Percentiles rank a stretch among this genome's conserved stretches.
Evolutionary conservation across 1,139 yeast genomes (phyloP).

Genomic region (Candida labiduridarum): DNA sequence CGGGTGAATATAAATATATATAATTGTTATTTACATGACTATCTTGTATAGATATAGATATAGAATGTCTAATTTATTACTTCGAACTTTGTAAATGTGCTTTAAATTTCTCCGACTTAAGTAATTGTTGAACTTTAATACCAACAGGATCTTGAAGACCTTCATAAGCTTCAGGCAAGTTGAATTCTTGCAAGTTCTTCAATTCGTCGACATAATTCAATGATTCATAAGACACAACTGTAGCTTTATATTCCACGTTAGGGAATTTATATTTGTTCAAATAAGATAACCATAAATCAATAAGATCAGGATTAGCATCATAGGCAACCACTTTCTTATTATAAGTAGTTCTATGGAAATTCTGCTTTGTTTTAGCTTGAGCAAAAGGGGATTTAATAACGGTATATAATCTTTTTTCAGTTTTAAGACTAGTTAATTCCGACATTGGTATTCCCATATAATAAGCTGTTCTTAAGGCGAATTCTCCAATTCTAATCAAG

Average conservation of each 20-base stretch:
- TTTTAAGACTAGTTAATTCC: constrained; percentile 57
- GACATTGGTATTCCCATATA: constrained; percentile 84
- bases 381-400: constrained; percentile 93
- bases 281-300: constrained; percentile 82
- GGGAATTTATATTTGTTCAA: constrained; percentile 75
- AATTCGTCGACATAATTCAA: constrained; percentile 43
- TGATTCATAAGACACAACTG: constrained; percentile 62
- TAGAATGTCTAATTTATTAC: not conserved
- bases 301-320: constrained; percentile 84
- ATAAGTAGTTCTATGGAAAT: constrained; percentile 86
- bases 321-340: constrained; percentile 72
- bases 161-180: constrained; percentile 39
- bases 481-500: constrained; percentile 77
- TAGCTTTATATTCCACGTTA: constrained; percentile 84
- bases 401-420: constrained; percentile 81
- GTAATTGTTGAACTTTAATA: constrained; percentile 69
- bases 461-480: constrained; percentile 86
- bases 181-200: constrained; percentile 29
- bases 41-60: not conserved
- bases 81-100: constrained; percentile 27
- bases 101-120: constrained; percentile 58
- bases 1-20: constrained; percentile 40
- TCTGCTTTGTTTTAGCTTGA: constrained; percentile 92
- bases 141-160: constrained; percentile 64
- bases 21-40: constrained; percentile 7